Evolutionary conservation across 108 stramenopile genomes (phyloP), one percentile per base, ranked within the genome.

Genomic region (Nitzschia putrida): DNA sequence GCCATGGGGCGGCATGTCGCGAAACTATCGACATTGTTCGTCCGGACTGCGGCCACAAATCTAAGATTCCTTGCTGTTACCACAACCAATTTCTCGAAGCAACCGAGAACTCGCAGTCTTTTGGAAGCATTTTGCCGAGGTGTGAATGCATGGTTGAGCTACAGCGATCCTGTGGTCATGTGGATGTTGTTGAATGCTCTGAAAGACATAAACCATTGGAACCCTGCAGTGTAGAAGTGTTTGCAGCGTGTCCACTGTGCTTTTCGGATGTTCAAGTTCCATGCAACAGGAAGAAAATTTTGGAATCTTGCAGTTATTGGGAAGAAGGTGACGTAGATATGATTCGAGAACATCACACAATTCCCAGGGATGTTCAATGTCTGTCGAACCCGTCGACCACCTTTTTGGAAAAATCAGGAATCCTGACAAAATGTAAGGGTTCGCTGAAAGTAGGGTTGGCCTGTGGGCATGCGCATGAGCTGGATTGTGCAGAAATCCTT

Each of bases 241-340:
- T 2, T 4, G 54, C 6, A 3, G 2, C 1, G 12, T 24, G 54
- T 55, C 20, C 54, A 21, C 54, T 55, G 2, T 55, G 54, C 24
- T 22, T 22, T 22, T 25, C 21, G 58, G 68, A 64, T 41, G 55
- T 66, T 34, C 73, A 41, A 34, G 51, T 78, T 61, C 50, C 61
- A 61, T 57, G 37, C 29, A 21, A 66, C 63, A n/a, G 0, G 34
- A 13, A 25, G 50, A 12, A 47, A 52, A 5, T 11, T 52, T n/a
- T 39, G 18, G 44, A 61, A 3, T 2, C 43, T 26, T n/a, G 58
- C 11, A 8, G n/a, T 10, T 45, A 56, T 23, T 68, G 68, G 54
- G 54, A 8, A 49, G 47, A 1, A 49, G 18, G 47, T 6, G 47
- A 49, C 47, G n/a, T 49, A 49, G 29, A 49, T 49, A 3, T 18